Evolutionary conservation across 2,329 filamentous ascomycete genomes (phyloP), one percentile per base, ranked within the genome.

Genomic region (Ophiosphaerella korrae): DNA sequence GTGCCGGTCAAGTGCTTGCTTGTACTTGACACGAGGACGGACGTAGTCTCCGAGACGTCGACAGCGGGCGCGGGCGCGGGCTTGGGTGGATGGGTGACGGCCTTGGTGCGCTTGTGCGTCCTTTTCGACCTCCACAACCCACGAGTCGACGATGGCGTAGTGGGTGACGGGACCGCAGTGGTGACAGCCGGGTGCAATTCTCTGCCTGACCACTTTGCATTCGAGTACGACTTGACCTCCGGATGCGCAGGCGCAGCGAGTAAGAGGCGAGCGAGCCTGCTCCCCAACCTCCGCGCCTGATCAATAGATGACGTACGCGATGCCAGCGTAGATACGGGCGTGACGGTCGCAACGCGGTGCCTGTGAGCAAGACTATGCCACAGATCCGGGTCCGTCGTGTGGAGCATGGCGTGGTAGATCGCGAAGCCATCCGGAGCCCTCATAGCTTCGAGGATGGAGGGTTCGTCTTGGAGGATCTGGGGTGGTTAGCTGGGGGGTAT

Each of bases 241-340:
- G 48, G 38, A 14, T 57, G 45, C 2, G 48, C 49, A 2, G 61
- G 55, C 14, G 50, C 49, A 7, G 54, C 46, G n/a, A 66, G 51
- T 6, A 63, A 24, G 18, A 47, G 52, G 11, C 62, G 57, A 5
- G 51, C 34, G 3, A 58, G 43, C 40, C 45, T 58, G 36, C 51
- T 50, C 2, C 42, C 43, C 8, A 43, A 47, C 14, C 34, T 49
- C 24, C 43, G 16, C 1, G 47, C 42, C 9, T 41, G 37, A n/a
- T 48, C 41, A 3, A 48, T 12, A 1, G 47, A 37, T 7, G 31
- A 38, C 12, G 14, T 1, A 14, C 13, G 23, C 13, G 42, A 29
- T 26, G 12, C 11, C 4, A 5, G 14, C 3, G 24, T 29, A 7
- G 42, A 11, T 1, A n/a, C 14, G 13, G 37, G 34, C 9, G 32